Percentiles rank a stretch among this genome's conserved stretches.
phyloP scores from a whole-genome alignment of 768 basidiomycete genomes.

The Trametes cubensis region DNA sequence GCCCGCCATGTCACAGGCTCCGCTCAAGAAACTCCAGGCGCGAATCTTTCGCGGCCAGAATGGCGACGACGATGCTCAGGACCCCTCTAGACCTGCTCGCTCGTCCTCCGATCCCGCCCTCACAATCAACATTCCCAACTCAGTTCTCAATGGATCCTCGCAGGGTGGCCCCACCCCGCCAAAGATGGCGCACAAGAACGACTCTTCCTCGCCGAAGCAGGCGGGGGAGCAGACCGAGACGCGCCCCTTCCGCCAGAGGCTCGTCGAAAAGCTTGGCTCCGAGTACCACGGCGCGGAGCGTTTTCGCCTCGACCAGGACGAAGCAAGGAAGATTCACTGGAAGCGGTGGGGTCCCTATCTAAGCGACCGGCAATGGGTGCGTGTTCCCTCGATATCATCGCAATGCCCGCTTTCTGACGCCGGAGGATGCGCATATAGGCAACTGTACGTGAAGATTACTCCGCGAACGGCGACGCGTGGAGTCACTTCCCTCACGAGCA shows the following conservation, averaged over 20 bases:
- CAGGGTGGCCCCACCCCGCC: constrained; percentile 44
- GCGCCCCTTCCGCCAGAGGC: constrained; percentile 60
- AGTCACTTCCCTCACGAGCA: constrained; percentile 94
- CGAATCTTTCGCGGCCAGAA: constrained; percentile 63
- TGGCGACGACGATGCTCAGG: constrained; percentile 28
- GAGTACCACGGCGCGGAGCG: constrained; percentile 84
- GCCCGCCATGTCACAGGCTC: constrained; percentile 46
- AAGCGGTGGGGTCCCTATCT: constrained; percentile 99
- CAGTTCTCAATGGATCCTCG: constrained; percentile 35
- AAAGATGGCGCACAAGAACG: constrained; percentile 38
- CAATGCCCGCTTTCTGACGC: not conserved
- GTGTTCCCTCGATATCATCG: constrained; percentile 29
- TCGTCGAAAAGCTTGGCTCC: constrained; percentile 63
- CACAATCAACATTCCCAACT: constrained; percentile 75
- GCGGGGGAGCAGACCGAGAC: constrained; percentile 15
- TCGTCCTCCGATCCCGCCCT: constrained; percentile 38
- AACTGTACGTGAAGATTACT: constrained; percentile 98
- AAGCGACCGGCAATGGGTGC: constrained; percentile 95
- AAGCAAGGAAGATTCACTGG: constrained; percentile 84
- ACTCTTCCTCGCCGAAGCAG: constrained; percentile 23
- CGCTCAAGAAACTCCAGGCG: constrained; percentile 67
- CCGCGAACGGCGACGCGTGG: constrained; percentile 94
- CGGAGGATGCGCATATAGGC: constrained; percentile 55
- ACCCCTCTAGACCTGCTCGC: constrained; percentile 29
- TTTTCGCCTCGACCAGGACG: constrained; percentile 83